Percentiles rank a stretch among this genome's conserved stretches.
These are phyloP conservation scores for Exophiala viscosa DNA, from an alignment of 2,329 filamentous ascomycete genomes.

Conservation along the genomic window DNA sequence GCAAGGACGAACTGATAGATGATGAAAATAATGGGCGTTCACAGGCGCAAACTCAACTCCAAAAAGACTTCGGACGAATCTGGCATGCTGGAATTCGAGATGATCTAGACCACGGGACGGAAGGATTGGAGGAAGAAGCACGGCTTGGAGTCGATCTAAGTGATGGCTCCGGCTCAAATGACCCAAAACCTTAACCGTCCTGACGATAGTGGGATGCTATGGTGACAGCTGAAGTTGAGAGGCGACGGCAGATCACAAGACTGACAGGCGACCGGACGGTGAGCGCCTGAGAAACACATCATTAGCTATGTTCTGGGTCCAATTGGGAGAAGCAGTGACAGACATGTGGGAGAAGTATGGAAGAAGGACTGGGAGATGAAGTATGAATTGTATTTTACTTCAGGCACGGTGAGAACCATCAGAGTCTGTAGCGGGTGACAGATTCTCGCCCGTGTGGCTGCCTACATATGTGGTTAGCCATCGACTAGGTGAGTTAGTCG, in stretches of 20 bases:
- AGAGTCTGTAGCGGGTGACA: neutral
- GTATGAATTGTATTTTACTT: neutral
- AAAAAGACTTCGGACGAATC: neutral
- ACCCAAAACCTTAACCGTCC: no score
- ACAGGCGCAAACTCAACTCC: no score
- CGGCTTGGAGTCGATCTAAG: neutral
- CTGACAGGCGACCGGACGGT: neutral
- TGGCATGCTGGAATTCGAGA: neutral
- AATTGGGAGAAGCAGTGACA: neutral
- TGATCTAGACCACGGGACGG: conserved; percentile 6
- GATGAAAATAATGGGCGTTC: no score
- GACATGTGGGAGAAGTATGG: neutral
- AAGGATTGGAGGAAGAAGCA: conserved; percentile 10
- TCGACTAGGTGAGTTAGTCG: no score
- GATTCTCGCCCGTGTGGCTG: no score
- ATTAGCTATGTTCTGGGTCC: neutral
- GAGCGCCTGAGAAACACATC: neutral
- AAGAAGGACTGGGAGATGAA: neutral
- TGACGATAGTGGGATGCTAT: no score
- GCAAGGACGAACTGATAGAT: no score
- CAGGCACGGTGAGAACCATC: neutral
- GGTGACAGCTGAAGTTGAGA: no score
- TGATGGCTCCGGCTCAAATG: no score
- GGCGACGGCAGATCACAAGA: no score
- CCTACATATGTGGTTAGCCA: no score